These are phyloP conservation scores for Macrophomina phaseolina DNA, from an alignment of 2,329 filamentous ascomycete species.

Conservation along the genomic window DNA sequence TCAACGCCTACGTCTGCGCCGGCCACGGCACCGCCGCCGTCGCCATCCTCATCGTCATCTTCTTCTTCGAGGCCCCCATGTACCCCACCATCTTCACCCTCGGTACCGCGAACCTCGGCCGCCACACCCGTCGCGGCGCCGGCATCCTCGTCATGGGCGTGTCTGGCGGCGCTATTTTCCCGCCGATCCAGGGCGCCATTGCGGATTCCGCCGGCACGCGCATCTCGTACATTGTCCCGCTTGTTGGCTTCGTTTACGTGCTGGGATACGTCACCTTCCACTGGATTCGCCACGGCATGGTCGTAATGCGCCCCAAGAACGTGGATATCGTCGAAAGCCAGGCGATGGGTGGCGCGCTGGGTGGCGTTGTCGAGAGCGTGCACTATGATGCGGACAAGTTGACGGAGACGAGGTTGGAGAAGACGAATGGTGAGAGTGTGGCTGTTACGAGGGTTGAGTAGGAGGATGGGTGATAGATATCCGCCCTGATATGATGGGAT, in stretches of 20 bases:
- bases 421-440: slow-evolving; percentile 1
- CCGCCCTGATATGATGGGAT: background rate
- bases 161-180: slow-evolving; percentile 43
- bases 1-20: slow-evolving; percentile 42
- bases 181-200: slow-evolving; percentile 45
- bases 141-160: slow-evolving; percentile 50
- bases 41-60: slow-evolving; percentile 43
- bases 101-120: slow-evolving; percentile 47
- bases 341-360: slow-evolving; percentile 31
- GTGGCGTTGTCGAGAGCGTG: slow-evolving; percentile 22
- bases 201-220: slow-evolving; percentile 48
- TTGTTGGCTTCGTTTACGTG: slow-evolving; percentile 51
- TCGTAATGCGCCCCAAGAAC: slow-evolving; percentile 42
- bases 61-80: slow-evolving; percentile 46
- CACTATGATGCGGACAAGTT: slow-evolving; percentile 25
- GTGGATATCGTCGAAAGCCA: slow-evolving; percentile 29
- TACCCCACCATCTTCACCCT: slow-evolving; percentile 49
- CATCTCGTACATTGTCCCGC: slow-evolving; percentile 53
- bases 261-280: slow-evolving; percentile 40
- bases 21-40: slow-evolving; percentile 40
- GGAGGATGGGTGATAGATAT: background rate
- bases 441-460: background rate
- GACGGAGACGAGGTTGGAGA: slow-evolving; percentile 2
- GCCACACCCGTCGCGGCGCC: slow-evolving; percentile 47
- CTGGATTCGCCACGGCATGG: slow-evolving; percentile 41